A percentile compares a stretch with the other conserved stretches of the same genome.
Conservation (phyloP, 108 stramenopile genomes). For the Cyclostephanos invisitatus region DNA sequence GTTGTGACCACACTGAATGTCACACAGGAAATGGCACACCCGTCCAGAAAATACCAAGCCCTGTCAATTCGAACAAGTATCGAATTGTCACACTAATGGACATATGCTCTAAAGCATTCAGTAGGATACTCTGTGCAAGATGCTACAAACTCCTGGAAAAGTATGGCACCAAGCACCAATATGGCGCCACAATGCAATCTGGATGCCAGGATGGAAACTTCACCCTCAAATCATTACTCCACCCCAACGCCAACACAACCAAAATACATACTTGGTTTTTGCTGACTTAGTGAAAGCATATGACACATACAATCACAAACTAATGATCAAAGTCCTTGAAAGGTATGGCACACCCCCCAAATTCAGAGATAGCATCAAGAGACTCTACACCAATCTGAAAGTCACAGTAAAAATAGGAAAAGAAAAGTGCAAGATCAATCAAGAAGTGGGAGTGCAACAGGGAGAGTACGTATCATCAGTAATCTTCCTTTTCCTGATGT, state of each 20-base stretch:
- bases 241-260: constrained; percentile 21
- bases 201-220: constrained; percentile 31
- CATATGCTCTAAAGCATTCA: constrained; percentile 15
- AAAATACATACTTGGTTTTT: constrained; percentile 14
- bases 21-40: constrained; percentile 10
- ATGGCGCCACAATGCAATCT: constrained; percentile 11
- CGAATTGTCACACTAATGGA: constrained; percentile 26
- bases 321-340: constrained; percentile 13
- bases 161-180: constrained; percentile 19
- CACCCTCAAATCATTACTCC: constrained; percentile 17
- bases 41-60: constrained; percentile 17
- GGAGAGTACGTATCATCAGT: constrained; percentile 36
- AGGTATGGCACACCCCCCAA: constrained; percentile 23
- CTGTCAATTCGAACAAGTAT: constrained; percentile 13
- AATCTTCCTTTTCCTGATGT: constrained; percentile 26
- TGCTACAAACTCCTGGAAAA: constrained; percentile 13
- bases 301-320: constrained; percentile 25
- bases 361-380: neutral
- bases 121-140: constrained; percentile 4
- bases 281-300: constrained; percentile 37
- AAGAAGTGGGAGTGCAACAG: constrained; percentile 28
- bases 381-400: constrained; percentile 4
- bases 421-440: constrained; percentile 1
- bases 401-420: constrained; percentile 12
- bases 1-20: constrained; percentile 12